Conservation (phyloP, 1,284 basidiomycete genomes). For the Phellopilus nigrolimitatus region DNA sequence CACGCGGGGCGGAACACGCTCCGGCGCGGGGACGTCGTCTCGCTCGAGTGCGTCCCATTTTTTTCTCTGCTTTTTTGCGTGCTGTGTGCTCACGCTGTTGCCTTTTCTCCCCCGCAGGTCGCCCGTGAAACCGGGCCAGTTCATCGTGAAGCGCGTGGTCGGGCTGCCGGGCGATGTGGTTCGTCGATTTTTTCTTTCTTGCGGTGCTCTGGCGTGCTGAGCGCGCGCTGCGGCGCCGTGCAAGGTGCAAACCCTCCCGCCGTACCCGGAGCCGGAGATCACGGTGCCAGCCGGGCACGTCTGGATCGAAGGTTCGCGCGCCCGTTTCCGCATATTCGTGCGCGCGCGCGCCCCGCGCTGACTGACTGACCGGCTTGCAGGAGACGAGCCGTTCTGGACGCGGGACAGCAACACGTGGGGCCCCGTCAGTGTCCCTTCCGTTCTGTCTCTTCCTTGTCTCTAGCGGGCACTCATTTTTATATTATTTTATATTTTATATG, state of each 20-base stretch:
- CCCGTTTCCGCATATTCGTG: not conserved
- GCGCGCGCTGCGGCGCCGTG: not conserved
- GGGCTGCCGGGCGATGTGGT: slow-evolving; percentile 58
- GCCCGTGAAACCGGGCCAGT: slow-evolving; percentile 48
- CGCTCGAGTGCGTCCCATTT: slow-evolving; percentile 41
- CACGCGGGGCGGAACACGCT: slow-evolving; percentile 33
- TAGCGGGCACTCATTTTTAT: no score
- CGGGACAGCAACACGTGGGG: slow-evolving; percentile 73
- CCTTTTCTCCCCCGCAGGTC: slow-evolving; percentile 39
- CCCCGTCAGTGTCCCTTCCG: slow-evolving; percentile 41
- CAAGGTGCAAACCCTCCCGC: slow-evolving; percentile 60
- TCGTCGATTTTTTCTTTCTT: slow-evolving; percentile 11
- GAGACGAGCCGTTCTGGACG: slow-evolving; percentile 62
- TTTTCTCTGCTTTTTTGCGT: not conserved
- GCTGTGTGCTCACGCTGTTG: not conserved
- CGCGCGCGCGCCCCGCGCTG: slow-evolving; percentile 3
- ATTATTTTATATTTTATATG: no score
- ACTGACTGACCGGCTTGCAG: slow-evolving; percentile 28
- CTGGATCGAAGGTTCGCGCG: slow-evolving; percentile 64
- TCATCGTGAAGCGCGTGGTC: slow-evolving; percentile 65
- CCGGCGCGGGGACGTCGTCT: slow-evolving; percentile 64
- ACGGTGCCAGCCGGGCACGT: slow-evolving; percentile 55
- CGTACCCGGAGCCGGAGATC: slow-evolving; percentile 56
- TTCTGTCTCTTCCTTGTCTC: no score
- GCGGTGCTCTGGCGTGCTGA: not conserved